Percentiles rank a stretch among this genome's conserved stretches.
Conservation (phyloP, 306 rosid species). For the barrel medic (Medicago truncatula) region MtrunA17r5.0-ANR NC_053046.1:34195001-34195500, state of each 20-base stretch:
- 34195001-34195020: not conserved
- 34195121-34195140: slow-evolving; percentile 81
- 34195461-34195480: slow-evolving; percentile 95
- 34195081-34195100: not conserved
- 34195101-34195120: slow-evolving; percentile 52
- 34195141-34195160: slow-evolving; percentile 58
- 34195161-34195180: too few species aligned
- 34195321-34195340: slow-evolving; percentile 5
- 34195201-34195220: too few species aligned
- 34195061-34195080: slow-evolving; percentile 1
- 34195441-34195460: slow-evolving; percentile 91
- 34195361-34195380: slow-evolving; percentile 13
- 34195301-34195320: not conserved
- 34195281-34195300: slow-evolving; percentile 13
- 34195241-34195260: too few species aligned
- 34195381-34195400: not conserved
- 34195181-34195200: not conserved
- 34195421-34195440: slow-evolving; percentile 65
- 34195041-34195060: not conserved
- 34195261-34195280: not conserved
- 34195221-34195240: not conserved
- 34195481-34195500: slow-evolving; percentile 66
- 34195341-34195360: slow-evolving; percentile 5
- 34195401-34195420: slow-evolving; percentile 13
- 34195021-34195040: not conserved